Percentiles rank a stretch among this genome's conserved stretches.
These are phyloP conservation scores for Nannizzia gypsea DNA, from an alignment of 2,329 filamentous ascomycete species.

Conservation along the genomic window DNA sequence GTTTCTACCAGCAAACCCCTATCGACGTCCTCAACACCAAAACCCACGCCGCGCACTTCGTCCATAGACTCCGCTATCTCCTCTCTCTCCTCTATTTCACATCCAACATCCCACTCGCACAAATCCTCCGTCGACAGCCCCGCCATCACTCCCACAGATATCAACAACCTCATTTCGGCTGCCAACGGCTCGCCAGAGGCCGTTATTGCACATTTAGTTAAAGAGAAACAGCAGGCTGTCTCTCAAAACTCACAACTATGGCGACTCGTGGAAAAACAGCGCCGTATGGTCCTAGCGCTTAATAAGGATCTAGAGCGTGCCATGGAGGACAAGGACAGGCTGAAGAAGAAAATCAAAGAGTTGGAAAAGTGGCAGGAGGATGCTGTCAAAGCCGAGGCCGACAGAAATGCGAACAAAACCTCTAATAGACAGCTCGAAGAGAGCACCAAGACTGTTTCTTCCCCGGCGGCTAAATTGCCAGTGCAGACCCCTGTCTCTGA, in stretches of 20 bases:
- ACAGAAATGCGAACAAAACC: neutral
- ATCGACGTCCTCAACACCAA: conserved; percentile 7
- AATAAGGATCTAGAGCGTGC: conserved; percentile 90
- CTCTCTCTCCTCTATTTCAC: conserved; percentile 46
- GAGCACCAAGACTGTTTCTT: neutral
- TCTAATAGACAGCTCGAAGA: neutral
- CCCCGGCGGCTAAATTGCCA: neutral
- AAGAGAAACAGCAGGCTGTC: conserved; percentile 78
- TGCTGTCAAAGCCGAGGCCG: neutral
- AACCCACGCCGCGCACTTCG: conserved; percentile 54
- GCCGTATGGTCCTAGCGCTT: conserved; percentile 81
- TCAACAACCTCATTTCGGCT: conserved; percentile 64
- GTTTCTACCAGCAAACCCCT: neutral
- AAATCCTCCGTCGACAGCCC: conserved; percentile 47
- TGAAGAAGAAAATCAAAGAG: conserved; percentile 82
- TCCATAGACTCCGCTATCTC: conserved; percentile 94
- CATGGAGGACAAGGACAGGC: conserved; percentile 87
- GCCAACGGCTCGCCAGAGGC: conserved; percentile 74
- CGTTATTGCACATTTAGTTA: conserved; percentile 75
- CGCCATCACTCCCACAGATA: conserved; percentile 56
- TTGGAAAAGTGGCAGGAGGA: conserved; percentile 27
- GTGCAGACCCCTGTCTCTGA: neutral
- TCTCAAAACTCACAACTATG: conserved; percentile 89
- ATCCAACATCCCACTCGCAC: conserved; percentile 40
- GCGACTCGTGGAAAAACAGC: conserved; percentile 91